Conservation (phyloP, 345 rosid genomes). For the Moricandia arvensis region DNA sequence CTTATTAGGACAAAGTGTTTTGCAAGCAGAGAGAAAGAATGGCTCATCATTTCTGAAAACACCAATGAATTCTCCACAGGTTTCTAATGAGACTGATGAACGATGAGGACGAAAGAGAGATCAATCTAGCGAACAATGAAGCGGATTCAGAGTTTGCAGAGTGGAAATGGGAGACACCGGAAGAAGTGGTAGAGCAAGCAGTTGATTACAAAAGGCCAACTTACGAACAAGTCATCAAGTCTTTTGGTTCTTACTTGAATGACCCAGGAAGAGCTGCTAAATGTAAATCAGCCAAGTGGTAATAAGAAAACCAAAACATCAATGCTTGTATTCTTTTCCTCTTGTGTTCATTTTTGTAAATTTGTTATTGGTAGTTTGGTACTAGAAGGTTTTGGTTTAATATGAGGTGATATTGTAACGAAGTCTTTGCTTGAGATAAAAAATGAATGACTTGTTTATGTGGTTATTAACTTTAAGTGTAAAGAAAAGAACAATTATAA, state of each 20-base stretch:
- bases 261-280: conserved; percentile 60
- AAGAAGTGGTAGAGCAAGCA: conserved; percentile 88
- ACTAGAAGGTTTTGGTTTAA: conserved; percentile 25
- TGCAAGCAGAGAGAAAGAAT: background rate
- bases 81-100: conserved; percentile 71
- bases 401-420: conserved; percentile 18
- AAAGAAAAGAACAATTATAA: background rate
- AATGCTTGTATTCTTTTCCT: background rate
- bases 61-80: conserved; percentile 41
- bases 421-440: conserved; percentile 10
- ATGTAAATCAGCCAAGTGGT: conserved; percentile 97
- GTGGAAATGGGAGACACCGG: conserved; percentile 92
- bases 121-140: conserved; percentile 72
- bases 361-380: conserved; percentile 33
- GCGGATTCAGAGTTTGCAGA: conserved; percentile 85
- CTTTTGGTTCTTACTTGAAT: conserved; percentile 64
- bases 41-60: background rate
- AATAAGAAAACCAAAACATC: conserved; percentile 11
- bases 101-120: conserved; percentile 63
- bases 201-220: conserved; percentile 98
- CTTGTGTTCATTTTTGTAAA: conserved; percentile 23
- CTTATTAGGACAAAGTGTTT: background rate
- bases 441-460: background rate
- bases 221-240: conserved; percentile 83
- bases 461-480: background rate